These are phyloP conservation scores for Spinacia oleracea DNA, from an alignment of 179 eudicot species.

Conservation along the genomic window DNA sequence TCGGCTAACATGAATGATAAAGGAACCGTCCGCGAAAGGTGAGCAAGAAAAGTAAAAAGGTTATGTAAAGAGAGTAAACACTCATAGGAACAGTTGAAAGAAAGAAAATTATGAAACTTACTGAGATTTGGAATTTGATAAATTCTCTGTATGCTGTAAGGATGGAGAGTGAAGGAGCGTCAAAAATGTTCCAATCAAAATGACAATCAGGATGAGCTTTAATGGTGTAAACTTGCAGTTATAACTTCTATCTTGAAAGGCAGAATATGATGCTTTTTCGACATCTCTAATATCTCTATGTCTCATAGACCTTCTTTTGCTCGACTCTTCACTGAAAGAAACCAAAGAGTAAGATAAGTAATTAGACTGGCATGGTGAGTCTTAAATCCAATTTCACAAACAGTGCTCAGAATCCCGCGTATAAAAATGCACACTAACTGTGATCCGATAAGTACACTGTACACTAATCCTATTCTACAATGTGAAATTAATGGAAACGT, in stretches of 20 bases:
- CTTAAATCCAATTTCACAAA: not conserved
- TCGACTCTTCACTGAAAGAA: conserved; percentile 64
- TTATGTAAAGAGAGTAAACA: too few species aligned
- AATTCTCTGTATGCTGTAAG: conserved; percentile 49
- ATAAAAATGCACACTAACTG: not conserved
- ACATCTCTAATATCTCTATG: conserved; percentile 63
- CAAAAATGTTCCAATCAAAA: conserved; percentile 57
- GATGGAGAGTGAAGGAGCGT: conserved; percentile 67
- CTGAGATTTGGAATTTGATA: conserved; percentile 48
- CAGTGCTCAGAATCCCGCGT: not conserved
- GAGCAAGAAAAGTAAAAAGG: too few species aligned
- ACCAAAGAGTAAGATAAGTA: conserved; percentile 8
- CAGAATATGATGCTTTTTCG: conserved; percentile 50
- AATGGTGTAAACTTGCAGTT: conserved; percentile 55
- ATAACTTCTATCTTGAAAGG: conserved; percentile 47
- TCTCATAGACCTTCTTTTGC: conserved; percentile 66
- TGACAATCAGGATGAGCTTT: conserved; percentile 56
- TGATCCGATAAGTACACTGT: not conserved
- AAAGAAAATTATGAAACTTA: conserved; percentile 27
- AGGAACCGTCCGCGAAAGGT: too few species aligned
- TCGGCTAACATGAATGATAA: too few species aligned
- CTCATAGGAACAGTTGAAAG: not conserved
- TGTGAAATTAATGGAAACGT: not conserved
- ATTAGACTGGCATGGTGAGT: not conserved
- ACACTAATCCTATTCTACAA: conserved; percentile 16